Conservation (phyloP, 331 rosid genomes). For the Pyrus hybrid region DNA sequence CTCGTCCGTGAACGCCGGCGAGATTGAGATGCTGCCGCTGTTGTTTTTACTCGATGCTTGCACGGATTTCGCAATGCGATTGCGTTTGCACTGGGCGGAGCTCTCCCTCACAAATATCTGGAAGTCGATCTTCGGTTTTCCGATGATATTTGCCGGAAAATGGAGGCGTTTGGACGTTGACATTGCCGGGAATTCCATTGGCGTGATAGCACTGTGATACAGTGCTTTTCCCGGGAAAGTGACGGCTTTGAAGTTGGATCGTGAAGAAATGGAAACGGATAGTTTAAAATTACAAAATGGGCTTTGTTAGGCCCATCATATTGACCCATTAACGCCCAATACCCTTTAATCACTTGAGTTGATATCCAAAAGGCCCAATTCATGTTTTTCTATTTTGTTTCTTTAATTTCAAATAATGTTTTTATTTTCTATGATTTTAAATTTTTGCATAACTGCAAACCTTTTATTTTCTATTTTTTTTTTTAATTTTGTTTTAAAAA, state of each 20-base stretch:
- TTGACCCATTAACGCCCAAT: neutral
- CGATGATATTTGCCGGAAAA: slow-evolving; percentile 1
- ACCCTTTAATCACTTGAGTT: neutral
- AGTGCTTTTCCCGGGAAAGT: slow-evolving; percentile 4
- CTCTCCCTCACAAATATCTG: neutral
- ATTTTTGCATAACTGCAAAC: too few species aligned
- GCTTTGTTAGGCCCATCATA: neutral
- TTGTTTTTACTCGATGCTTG: neutral
- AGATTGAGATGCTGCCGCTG: slow-evolving; percentile 4
- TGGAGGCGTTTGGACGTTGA: neutral
- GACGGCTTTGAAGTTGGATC: neutral
- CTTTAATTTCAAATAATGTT: too few species aligned
- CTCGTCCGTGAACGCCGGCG: neutral
- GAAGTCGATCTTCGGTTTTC: neutral
- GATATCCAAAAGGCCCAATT: neutral
- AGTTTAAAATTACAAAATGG: neutral
- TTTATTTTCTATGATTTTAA: too few species aligned
- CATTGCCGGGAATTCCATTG: slow-evolving; percentile 8
- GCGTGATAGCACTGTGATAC: neutral
- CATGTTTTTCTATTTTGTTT: neutral
- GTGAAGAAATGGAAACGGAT: neutral
- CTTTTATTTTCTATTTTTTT: too few species aligned
- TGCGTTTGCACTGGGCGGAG: neutral
- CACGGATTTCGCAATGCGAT: neutral
- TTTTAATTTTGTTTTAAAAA: neutral